Percentiles rank a stretch among this genome's conserved stretches.
phyloP scores from a whole-genome alignment of 176 grass and related monocot genomes.

The Carex kokanica region DNA sequence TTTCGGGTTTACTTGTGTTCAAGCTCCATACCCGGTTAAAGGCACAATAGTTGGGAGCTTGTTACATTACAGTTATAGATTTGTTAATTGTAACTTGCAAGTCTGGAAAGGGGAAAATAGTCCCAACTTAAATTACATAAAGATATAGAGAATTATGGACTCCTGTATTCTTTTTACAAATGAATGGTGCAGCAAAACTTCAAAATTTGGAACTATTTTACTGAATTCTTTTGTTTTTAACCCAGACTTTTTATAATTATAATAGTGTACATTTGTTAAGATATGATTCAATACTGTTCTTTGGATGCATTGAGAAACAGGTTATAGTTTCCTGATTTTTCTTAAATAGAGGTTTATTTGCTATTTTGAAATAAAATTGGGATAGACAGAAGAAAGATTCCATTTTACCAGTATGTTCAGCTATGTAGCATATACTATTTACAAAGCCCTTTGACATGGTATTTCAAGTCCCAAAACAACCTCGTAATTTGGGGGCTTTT shows the following conservation, averaged over 20 bases:
- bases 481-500: background rate
- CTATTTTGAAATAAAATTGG: background rate
- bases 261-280: background rate
- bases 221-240: background rate
- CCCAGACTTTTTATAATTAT: background rate
- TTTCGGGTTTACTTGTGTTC: conserved; percentile 3
- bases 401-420: background rate
- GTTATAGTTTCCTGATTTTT: background rate
- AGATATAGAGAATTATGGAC: conserved; percentile 2
- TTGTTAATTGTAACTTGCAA: background rate
- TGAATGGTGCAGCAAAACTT: background rate
- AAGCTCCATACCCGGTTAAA: background rate
- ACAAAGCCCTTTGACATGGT: background rate
- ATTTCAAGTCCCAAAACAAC: background rate
- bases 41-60: background rate
- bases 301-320: background rate
- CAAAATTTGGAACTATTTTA: background rate
- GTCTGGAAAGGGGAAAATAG: background rate
- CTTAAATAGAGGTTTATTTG: background rate
- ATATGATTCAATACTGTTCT: background rate
- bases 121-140: background rate
- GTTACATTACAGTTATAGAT: background rate
- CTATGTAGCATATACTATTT: background rate
- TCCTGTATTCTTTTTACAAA: background rate
- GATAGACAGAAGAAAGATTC: background rate